Evolutionary conservation across 371 early-diverging fungal species (phyloP), one percentile per base, ranked within the genome.

Genomic region (Mucor lusitanicus): DNA sequence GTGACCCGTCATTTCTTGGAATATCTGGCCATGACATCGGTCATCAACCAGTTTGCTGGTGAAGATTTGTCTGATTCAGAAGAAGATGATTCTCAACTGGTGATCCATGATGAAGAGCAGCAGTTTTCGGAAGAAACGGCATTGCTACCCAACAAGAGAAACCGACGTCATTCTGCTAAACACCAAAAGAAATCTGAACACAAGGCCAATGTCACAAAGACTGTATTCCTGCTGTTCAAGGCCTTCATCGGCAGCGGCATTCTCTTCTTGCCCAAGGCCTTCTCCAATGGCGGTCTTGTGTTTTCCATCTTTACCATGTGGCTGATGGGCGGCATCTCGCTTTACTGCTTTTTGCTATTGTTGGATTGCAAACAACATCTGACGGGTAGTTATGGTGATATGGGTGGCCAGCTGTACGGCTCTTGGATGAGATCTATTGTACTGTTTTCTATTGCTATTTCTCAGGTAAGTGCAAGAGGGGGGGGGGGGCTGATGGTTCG

Each of bases 381-480:
- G 8, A 77, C 87, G 8, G 95, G 95, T 17, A 93, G 93, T 53
- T 97, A 93, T 83, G 97, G 97, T 67, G 97, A 97, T 73, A 91
- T 97, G 74, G 98, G 95, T 3, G 85, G 87, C 40, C 78, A 84
- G 11, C 77, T 95, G 55, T 95, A 92, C 69, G 98, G 98, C 0
- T 83, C 81, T 12, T 85, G 85, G 79, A 89, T 95, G 90, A 81
- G 95, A 59, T 79, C 81, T 27, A 69, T 93, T 19, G 93, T 97
- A 11, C 75, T 93, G 5, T 85, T 82, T 53, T 93, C 94, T 3
- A 93, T 97, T 67, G 92, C 93, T 42, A 76, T 97, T 32, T 91
- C 94, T 12, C 97, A 83, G 83, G 83, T 82, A 68, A 21, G 39
- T 80, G 67, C 60, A 74, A 8, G 23, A 17, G 7, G 46, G 0